phyloP scores from a whole-genome alignment of 75 land plant genomes.

The Larix kaempferi region DNA sequence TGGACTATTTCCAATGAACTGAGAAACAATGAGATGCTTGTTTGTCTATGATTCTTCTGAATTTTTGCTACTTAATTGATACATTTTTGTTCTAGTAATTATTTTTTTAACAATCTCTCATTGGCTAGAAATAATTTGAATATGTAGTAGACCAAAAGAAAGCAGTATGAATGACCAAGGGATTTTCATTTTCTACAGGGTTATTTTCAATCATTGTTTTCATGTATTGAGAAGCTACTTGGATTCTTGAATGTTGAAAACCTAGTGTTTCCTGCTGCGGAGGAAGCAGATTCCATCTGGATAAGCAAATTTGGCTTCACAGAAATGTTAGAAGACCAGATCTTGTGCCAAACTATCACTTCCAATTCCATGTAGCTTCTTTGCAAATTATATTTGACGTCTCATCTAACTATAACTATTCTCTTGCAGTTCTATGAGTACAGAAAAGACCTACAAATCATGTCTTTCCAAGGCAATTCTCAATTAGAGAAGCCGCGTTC shows the following conservation, averaged over 20 bases:
- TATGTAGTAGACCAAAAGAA: background rate
- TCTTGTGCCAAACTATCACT: conserved; percentile 21
- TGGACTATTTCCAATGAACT: background rate
- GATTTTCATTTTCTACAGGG: conserved; percentile 45
- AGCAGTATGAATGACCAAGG: background rate
- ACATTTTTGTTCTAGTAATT: background rate
- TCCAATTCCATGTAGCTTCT: background rate
- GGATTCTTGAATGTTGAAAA: conserved; percentile 53
- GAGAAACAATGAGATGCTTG: background rate
- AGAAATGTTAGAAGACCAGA: conserved; percentile 56
- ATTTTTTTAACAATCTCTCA: background rate
- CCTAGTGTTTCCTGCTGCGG: conserved; percentile 80
- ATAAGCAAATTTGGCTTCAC: conserved; percentile 79
- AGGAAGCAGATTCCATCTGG: conserved; percentile 79
- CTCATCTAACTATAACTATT: conserved; percentile 7
- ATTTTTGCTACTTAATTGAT: background rate
- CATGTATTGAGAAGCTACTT: conserved; percentile 65
- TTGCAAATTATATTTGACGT: background rate
- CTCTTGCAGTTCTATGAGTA: conserved; percentile 39
- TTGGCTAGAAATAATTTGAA: background rate
- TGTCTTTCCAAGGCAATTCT: conserved; percentile 68
- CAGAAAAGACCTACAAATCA: conserved; percentile 48
- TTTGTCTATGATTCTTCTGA: background rate
- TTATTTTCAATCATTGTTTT: conserved; percentile 64
- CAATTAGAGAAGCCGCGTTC: conserved; percentile 50